Conservation (phyloP, 2,329 filamentous ascomycete species). For the Verticillium tricorpus region DNA sequence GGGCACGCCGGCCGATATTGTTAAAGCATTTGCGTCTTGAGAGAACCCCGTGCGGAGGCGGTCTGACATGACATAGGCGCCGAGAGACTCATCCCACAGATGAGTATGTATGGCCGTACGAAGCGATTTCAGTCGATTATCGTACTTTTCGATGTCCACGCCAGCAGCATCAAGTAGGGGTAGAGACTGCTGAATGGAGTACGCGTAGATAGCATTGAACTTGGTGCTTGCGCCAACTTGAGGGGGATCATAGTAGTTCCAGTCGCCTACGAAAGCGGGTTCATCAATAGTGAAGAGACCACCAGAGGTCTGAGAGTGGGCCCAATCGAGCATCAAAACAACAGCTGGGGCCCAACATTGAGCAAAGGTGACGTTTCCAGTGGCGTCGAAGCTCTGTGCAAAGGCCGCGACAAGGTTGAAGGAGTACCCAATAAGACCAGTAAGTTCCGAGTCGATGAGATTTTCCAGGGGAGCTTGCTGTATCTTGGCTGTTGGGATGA, state of each 20-base stretch:
- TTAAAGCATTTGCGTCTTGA: conserved; percentile 26
- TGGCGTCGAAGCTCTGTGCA: conserved; percentile 21
- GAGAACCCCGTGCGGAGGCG: conserved; percentile 14
- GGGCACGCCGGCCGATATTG: conserved; percentile 23
- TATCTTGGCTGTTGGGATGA: conserved; percentile 25
- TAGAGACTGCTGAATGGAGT: conserved; percentile 21
- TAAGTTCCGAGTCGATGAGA: conserved; percentile 18
- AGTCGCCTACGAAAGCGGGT: conserved; percentile 23
- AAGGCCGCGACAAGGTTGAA: conserved; percentile 26
- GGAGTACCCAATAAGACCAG: conserved; percentile 28
- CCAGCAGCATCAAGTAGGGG: conserved; percentile 16
- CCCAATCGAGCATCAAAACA: conserved; percentile 28
- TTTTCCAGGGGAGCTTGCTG: conserved; percentile 18
- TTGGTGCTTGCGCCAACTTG: conserved; percentile 23
- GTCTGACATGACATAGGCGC: conserved; percentile 20
- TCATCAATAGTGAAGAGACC: conserved; percentile 23
- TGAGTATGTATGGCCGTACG: conserved; percentile 18
- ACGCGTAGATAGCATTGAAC: conserved; percentile 27
- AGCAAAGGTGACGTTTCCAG: conserved; percentile 21
- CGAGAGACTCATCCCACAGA: conserved; percentile 19
- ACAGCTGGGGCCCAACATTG: conserved; percentile 20
- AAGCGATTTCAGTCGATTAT: conserved; percentile 17
- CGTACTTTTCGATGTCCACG: conserved; percentile 15
- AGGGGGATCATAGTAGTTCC: conserved; percentile 28
- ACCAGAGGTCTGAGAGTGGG: conserved; percentile 20